Base-by-base conservation (phyloP, 1,139 yeast genomes). In the Saccharomyces hybrid region DNA sequence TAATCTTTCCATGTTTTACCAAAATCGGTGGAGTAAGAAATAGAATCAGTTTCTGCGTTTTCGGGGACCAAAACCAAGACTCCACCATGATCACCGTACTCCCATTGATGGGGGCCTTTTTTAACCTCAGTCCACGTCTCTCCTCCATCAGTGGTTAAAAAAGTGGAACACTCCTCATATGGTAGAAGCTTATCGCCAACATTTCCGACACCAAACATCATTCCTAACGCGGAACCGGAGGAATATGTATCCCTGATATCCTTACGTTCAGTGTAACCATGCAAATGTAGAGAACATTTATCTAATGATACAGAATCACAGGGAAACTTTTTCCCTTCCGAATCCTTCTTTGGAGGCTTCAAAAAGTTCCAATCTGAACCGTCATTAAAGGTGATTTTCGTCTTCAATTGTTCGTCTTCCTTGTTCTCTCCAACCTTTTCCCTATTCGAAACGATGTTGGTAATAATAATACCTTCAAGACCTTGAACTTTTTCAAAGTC, bases 21-120 rank as follows among this genome's bases (percentile, higher is more conserved):
- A 62, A 85, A 87, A 70, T 93, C 93, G 28, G 84, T 69, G 0
- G 97, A 86, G 63, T 84, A 91, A 1, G 73, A 63, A 2, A 93
- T 58, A 0, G 73, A 70, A 58, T 88, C 76, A 0, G 97, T 85
- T 30, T 75, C 73, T 4, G 78, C 81, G 7, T 69, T 73, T 25
- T 81, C 81, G 51, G 81, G 76, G 3, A 86, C 93, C 51, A 91
- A 70, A 1, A 87, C 89, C 56, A 93, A 73, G 48, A 95, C 79
- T 0, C 96, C 83, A 6, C 99, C 99, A 61, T 90, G 86, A 68
- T 95, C 99, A 57, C 98, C 99, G 70, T 78, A 93, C 69, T 91
- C 98, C 98, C 98, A 95, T 81, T 86, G 86, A 64, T 80, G 79
- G 0, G 81, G 79, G 1, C 96, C 95, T 58, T 85, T 80, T 53